Evolutionary conservation across 78 protist genomes (phyloP).

Genomic region (Tieghemostelium lacteum): DNA sequence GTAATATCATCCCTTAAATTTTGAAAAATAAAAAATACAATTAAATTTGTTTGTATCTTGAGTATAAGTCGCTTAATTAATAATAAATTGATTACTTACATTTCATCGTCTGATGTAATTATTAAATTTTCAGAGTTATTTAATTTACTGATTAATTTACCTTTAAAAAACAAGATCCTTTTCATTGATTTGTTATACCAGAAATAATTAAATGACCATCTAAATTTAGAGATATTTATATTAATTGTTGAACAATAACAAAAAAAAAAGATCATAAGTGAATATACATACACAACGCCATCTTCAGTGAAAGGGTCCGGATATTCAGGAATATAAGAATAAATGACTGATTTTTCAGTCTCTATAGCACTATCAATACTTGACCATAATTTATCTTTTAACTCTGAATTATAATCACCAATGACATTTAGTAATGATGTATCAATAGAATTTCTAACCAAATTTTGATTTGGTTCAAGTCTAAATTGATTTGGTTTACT

Average conservation of each 20-base stretch:
- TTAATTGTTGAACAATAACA: neutral
- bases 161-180: slow-evolving; percentile 66
- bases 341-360: slow-evolving; percentile 53
- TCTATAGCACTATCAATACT: slow-evolving; percentile 48
- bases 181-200: slow-evolving; percentile 64
- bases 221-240: neutral
- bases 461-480: slow-evolving; percentile 18
- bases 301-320: slow-evolving; percentile 76
- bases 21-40: too few relatives aligned
- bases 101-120: neutral
- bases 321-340: slow-evolving; percentile 65
- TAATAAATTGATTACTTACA: too few relatives aligned
- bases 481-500: slow-evolving; percentile 59
- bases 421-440: slow-evolving; percentile 10
- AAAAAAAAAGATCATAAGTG: neutral
- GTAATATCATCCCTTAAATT: too few relatives aligned
- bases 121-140: neutral
- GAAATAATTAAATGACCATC: slow-evolving; percentile 75
- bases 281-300: slow-evolving; percentile 51
- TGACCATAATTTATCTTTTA: slow-evolving; percentile 55
- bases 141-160: slow-evolving; percentile 24
- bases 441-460: slow-evolving; percentile 57
- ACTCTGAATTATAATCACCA: slow-evolving; percentile 1
- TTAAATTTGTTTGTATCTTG: too few relatives aligned
- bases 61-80: too few relatives aligned